These are phyloP conservation scores for Hypoxylon fuscum DNA, from an alignment of 495 filamentous ascomycete species.

Conservation along the genomic window DNA sequence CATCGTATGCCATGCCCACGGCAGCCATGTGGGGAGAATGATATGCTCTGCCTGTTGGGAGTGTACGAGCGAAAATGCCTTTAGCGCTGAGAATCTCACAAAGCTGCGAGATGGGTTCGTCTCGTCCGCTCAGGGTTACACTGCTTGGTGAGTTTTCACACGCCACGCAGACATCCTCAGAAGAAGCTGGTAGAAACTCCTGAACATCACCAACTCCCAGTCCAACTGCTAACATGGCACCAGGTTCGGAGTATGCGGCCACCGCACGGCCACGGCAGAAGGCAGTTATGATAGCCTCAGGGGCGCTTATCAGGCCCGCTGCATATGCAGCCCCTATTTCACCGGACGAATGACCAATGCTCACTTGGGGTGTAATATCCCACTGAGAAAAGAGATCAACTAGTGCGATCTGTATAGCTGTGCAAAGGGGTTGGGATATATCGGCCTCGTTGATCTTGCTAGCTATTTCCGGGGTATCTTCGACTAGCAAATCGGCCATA, in stretches of 20 bases:
- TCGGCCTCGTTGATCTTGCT: slow-evolving; percentile 45
- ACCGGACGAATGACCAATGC: slow-evolving; percentile 70
- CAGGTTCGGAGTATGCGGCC: slow-evolving; percentile 27
- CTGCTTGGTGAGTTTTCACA: slow-evolving; percentile 55
- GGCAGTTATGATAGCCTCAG: slow-evolving; percentile 58
- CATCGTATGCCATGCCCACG: slow-evolving; percentile 47
- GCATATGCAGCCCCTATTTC: slow-evolving; percentile 67
- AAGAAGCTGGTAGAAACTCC: slow-evolving; percentile 1
- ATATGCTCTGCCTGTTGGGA: slow-evolving; percentile 59
- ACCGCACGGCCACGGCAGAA: slow-evolving; percentile 48
- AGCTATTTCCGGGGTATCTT: slow-evolving; percentile 25
- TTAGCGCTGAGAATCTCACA: slow-evolving; percentile 40
- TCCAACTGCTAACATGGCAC: slow-evolving; percentile 62
- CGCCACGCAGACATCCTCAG: slow-evolving; percentile 47
- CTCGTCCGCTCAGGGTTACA: slow-evolving; percentile 55
- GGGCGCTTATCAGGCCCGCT: slow-evolving; percentile 51
- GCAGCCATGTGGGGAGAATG: slow-evolving; percentile 60
- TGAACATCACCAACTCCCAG: slow-evolving; percentile 33
- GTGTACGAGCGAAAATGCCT: slow-evolving; percentile 48
- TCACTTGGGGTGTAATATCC: slow-evolving; percentile 59
- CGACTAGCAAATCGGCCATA: slow-evolving; percentile 39
- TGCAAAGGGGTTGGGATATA: slow-evolving; percentile 56
- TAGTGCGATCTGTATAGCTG: slow-evolving; percentile 61
- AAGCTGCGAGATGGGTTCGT: slow-evolving; percentile 44
- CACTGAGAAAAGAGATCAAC: slow-evolving; percentile 62